Evolutionary conservation across 2,329 filamentous ascomycete genomes (phyloP).

Genomic region (Neopestalotiopsis rosae): DNA sequence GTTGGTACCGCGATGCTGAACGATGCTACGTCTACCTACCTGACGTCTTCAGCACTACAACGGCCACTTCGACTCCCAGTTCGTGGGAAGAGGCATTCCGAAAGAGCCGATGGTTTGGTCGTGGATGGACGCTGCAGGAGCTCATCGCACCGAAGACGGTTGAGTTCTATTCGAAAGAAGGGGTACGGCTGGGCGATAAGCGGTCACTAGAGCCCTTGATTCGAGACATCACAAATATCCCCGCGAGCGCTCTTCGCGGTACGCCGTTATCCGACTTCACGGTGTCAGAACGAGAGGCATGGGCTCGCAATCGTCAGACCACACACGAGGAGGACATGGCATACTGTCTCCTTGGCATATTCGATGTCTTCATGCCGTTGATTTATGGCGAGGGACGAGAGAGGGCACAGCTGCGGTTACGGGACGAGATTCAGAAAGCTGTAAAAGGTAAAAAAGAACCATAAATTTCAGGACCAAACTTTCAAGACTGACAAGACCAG

Average conservation of each 20-base stretch:
- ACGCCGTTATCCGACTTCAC: conserved; percentile 17
- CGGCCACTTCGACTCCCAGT: no score
- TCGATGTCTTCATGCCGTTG: conserved; percentile 23
- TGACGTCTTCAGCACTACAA: conserved; percentile 13
- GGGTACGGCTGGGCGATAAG: conserved; percentile 15
- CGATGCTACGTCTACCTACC: conserved; percentile 16
- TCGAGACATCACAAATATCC: conserved; percentile 4
- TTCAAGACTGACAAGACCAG: no score
- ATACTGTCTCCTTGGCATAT: conserved; percentile 25
- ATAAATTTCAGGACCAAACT: no score
- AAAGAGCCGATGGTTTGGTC: conserved; percentile 18
- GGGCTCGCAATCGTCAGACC: conserved; percentile 21
- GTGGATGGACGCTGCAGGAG: conserved; percentile 17
- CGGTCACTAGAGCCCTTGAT: conserved; percentile 8
- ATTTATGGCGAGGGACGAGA: conserved; percentile 23
- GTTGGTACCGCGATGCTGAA: conserved; percentile 15
- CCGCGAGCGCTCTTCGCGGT: conserved; percentile 9
- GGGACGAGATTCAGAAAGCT: conserved; percentile 21
- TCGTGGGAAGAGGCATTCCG: no score
- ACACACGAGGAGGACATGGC: conserved; percentile 23
- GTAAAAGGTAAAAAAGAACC: no score
- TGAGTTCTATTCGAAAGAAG: conserved; percentile 19
- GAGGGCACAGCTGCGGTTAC: conserved; percentile 22
- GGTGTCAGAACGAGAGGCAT: conserved; percentile 22
- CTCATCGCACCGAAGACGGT: conserved; percentile 17